Evolutionary conservation across 345 rosid species (phyloP), one percentile per base, ranked within the genome.

Genomic region (Cardamine chenopodiifolia): DNA sequence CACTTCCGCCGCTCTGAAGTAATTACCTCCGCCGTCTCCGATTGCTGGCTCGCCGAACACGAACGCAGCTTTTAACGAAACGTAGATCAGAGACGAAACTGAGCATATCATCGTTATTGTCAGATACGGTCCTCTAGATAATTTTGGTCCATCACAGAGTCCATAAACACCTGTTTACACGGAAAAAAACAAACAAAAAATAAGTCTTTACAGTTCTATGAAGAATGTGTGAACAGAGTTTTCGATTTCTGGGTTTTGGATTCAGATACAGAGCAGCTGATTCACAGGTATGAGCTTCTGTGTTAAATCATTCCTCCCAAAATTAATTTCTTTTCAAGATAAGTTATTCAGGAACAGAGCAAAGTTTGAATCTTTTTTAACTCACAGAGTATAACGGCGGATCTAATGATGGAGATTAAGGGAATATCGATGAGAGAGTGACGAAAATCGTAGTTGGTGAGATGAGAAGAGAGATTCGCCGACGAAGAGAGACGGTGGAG

Each of bases 391-490:
- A 95, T 95, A 66, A 91, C 77, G 3, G 86, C 88, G 44, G 99
- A 95, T 87, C 99, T 78, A 71, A 85, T 11, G 78, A 90, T 79
- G 55, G 97, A 95, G 23, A 90, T 70, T 45, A 95, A 76, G 0
- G 99, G 97, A 9, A 93, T 88, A 66, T 93, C 98, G 29, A 93
- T 62, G 55, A 90, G 90, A n/a, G 98, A 93, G 78, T 78, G 85
- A 14, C 96, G 85, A 18, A 93, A 93, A 74, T 90, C 90, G 62
- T 83, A 89, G 78, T 89, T 71, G n/a, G 44, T 56, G 54, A 83
- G 71, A 65, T 72, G 65, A 34, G 75, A 68, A 25, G 63, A 66
- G 13, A 88, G 72, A 20, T 79, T 78, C 2, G 82, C 19, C 79
- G 85, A 9, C 68, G 77, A 10, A 74, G 89, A 56, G 90, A 88